Percentiles rank a stretch among this genome's conserved stretches.
These are phyloP conservation scores for Pseudocercospora fuligena DNA, from an alignment of 2,329 filamentous ascomycete species.

Conservation along the genomic window DNA sequence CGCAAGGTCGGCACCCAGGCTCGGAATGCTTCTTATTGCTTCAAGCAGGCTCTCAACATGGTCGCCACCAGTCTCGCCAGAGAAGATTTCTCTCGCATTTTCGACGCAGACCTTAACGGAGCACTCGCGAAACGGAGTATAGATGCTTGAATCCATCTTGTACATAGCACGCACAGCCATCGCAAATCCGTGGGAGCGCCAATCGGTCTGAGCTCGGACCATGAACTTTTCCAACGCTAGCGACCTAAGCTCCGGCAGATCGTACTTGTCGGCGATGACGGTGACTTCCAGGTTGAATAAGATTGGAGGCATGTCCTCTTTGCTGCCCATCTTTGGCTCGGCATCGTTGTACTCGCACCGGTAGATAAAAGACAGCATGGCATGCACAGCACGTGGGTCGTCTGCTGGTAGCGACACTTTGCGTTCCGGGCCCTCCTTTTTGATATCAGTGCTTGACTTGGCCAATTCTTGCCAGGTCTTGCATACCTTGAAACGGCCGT, in stretches of 20 bases:
- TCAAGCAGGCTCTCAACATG: no score
- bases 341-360: background rate
- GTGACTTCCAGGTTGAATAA: background rate
- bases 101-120: no score
- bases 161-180: no score
- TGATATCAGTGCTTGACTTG: background rate
- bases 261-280: conserved; percentile 16
- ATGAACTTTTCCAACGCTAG: conserved; percentile 19
- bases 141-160: no score
- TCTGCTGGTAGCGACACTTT: background rate
- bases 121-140: no score
- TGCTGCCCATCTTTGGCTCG: background rate
- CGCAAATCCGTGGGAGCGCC: no score
- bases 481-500: conserved; percentile 25
- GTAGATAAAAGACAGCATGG: conserved; percentile 27
- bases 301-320: background rate
- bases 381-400: conserved; percentile 16
- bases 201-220: no score
- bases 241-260: conserved; percentile 2
- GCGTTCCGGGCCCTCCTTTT: conserved; percentile 4
- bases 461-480: background rate
- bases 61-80: no score
- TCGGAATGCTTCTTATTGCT: no score
- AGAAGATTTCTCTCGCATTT: no score
- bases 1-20: no score